Percentiles rank a stretch among this genome's conserved stretches.
Evolutionary conservation across 2,329 filamentous ascomycete genomes (phyloP).

Genomic region (Sporothrix pseudoabietina): DNA sequence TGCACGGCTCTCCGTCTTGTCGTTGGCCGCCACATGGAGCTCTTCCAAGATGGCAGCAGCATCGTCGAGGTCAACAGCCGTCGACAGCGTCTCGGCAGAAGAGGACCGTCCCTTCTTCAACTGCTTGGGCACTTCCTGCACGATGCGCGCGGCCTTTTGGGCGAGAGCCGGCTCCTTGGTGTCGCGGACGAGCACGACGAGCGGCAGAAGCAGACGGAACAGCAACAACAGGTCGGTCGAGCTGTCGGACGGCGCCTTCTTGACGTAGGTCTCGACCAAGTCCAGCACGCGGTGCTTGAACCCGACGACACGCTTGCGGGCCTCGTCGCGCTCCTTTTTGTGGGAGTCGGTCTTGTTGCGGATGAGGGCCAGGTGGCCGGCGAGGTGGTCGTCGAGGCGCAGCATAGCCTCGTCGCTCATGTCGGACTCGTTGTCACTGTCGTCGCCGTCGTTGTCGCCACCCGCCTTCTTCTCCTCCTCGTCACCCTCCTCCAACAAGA

Average conservation of each 20-base stretch:
- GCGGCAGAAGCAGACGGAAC: conserved; percentile 71
- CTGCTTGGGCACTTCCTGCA: conserved; percentile 71
- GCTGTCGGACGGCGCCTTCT: conserved; percentile 57
- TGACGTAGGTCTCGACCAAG: conserved; percentile 76
- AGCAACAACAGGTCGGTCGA: conserved; percentile 51
- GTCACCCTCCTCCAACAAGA: conserved; percentile 57
- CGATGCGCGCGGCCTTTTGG: conserved; percentile 70
- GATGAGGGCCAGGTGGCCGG: conserved; percentile 76
- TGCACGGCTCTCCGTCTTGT: conserved; percentile 59
- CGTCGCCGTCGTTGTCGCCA: conserved; percentile 53
- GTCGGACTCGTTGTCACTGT: conserved; percentile 68
- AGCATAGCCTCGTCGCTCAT: conserved; percentile 98
- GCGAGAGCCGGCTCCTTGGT: conserved; percentile 75
- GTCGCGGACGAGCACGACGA: conserved; percentile 75
- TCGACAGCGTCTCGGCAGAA: conserved; percentile 37
- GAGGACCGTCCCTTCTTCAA: conserved; percentile 57
- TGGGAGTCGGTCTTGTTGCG: conserved; percentile 67
- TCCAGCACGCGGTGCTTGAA: conserved; percentile 96
- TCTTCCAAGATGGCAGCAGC: conserved; percentile 62
- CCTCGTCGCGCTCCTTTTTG: conserved; percentile 84
- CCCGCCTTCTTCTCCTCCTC: conserved; percentile 55
- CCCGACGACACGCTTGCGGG: conserved; percentile 84
- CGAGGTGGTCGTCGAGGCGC: conserved; percentile 77
- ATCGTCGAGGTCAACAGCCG: conserved; percentile 40
- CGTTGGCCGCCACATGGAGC: conserved; percentile 70